Evolutionary conservation across 2,329 filamentous ascomycete genomes (phyloP).

Genomic region (Epicoccum nigrum): DNA sequence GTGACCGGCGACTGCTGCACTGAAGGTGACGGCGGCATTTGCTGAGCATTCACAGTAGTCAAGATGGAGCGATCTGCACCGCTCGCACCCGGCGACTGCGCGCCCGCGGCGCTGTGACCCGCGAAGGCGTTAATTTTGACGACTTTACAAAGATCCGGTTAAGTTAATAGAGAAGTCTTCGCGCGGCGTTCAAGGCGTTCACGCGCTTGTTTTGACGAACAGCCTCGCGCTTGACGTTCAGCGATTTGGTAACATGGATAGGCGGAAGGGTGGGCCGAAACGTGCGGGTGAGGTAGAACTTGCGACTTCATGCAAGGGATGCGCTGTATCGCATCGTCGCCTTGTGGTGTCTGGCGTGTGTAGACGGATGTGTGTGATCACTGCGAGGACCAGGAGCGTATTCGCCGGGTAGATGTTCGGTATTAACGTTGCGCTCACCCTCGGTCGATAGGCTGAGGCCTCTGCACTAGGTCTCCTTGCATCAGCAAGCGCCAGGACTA

Average conservation of each 20-base stretch:
- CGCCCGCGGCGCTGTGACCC: constrained; percentile 32
- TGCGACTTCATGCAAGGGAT: constrained; percentile 9
- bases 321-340: constrained; percentile 10
- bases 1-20: constrained; percentile 32
- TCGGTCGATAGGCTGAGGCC: constrained; percentile 18
- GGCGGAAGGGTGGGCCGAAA: constrained; percentile 13
- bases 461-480: constrained; percentile 19
- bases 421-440: constrained; percentile 17
- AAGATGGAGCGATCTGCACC: constrained; percentile 31
- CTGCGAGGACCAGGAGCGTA: constrained; percentile 8
- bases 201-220: neutral
- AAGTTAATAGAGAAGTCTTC: neutral
- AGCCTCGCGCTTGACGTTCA: constrained; percentile 18
- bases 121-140: constrained; percentile 40
- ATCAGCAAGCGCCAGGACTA: constrained; percentile 14
- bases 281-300: constrained; percentile 8
- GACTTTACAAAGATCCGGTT: constrained; percentile 13
- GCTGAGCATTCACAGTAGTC: constrained; percentile 24
- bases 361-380: constrained; percentile 10
- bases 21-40: constrained; percentile 26
- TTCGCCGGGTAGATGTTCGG: constrained; percentile 15
- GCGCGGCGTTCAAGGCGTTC: neutral
- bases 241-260: constrained; percentile 7
- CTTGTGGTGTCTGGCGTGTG: constrained; percentile 5
- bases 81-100: constrained; percentile 30